Conservation (phyloP, 2,329 filamentous ascomycete species). For the Boeremia exigua region DNA sequence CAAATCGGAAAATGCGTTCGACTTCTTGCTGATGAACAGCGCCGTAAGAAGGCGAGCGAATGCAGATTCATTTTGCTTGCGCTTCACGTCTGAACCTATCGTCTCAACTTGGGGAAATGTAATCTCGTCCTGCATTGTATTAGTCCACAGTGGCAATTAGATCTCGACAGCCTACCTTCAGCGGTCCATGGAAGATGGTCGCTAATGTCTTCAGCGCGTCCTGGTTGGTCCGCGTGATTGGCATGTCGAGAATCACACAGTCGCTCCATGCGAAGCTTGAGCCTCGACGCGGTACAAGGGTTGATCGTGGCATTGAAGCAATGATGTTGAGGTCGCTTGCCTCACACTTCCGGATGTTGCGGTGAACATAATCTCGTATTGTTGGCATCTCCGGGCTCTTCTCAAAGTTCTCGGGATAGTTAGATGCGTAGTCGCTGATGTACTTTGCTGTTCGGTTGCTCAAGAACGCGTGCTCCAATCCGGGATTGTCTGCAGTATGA, state of each 20-base stretch:
- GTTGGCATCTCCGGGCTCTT: constrained; percentile 52
- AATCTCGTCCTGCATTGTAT: constrained; percentile 35
- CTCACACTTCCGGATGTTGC: constrained; percentile 60
- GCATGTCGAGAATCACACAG: constrained; percentile 56
- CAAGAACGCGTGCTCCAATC: constrained; percentile 61
- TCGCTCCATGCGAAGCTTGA: constrained; percentile 46
- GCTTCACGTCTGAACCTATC: constrained; percentile 30
- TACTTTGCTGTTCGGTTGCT: constrained; percentile 63
- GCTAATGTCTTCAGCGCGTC: constrained; percentile 63
- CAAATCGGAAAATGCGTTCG: constrained; percentile 60
- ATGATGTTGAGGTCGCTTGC: constrained; percentile 63
- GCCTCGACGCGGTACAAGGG: constrained; percentile 55
- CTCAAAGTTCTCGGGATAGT: constrained; percentile 63
- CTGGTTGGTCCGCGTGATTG: constrained; percentile 59
- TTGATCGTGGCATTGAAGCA: constrained; percentile 61
- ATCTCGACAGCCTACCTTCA: constrained; percentile 20
- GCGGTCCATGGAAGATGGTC: constrained; percentile 62
- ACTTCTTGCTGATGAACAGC: constrained; percentile 59
- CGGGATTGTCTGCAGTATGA: constrained; percentile 57
- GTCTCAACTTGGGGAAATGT: constrained; percentile 45
- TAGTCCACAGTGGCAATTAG: neutral
- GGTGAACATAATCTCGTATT: constrained; percentile 56
- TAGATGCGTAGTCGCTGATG: constrained; percentile 61
- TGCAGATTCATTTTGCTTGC: constrained; percentile 55
- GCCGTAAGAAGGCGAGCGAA: constrained; percentile 63